Evolutionary conservation across 768 basidiomycete genomes (phyloP).

Genomic region (Gyrodon lividus): DNA sequence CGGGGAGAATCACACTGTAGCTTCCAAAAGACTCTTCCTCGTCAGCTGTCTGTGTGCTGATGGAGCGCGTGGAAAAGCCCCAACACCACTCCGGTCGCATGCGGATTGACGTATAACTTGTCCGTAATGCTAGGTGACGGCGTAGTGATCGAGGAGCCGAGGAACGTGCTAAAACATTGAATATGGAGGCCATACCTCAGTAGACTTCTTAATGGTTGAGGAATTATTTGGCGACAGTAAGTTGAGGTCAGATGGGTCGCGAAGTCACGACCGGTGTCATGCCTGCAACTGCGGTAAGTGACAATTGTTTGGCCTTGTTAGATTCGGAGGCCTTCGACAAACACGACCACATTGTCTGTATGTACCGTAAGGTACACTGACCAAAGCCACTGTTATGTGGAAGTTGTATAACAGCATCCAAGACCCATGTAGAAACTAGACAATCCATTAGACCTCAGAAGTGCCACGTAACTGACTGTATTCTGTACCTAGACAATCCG

Average conservation of each 20-base stretch:
- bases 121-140: background rate
- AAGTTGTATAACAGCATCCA: no score
- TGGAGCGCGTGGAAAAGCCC: background rate
- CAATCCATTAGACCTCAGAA: no score
- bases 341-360: no score
- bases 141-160: background rate
- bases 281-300: no score
- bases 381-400: no score
- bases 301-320: background rate
- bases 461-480: no score
- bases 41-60: conserved; percentile 2
- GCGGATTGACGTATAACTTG: background rate
- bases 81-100: background rate
- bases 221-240: no score
- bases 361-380: no score
- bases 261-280: background rate
- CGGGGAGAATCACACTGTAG: conserved; percentile 63
- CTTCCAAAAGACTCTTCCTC: conserved; percentile 41
- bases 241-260: no score
- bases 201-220: no score
- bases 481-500: no score
- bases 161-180: background rate
- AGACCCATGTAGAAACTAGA: no score
- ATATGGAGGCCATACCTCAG: background rate
- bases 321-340: background rate